Percentiles rank a stretch among this genome's conserved stretches.
These are phyloP conservation scores for Cryptomeria japonica DNA, from an alignment of 75 land plant genomes.

Conservation along the genomic window DNA sequence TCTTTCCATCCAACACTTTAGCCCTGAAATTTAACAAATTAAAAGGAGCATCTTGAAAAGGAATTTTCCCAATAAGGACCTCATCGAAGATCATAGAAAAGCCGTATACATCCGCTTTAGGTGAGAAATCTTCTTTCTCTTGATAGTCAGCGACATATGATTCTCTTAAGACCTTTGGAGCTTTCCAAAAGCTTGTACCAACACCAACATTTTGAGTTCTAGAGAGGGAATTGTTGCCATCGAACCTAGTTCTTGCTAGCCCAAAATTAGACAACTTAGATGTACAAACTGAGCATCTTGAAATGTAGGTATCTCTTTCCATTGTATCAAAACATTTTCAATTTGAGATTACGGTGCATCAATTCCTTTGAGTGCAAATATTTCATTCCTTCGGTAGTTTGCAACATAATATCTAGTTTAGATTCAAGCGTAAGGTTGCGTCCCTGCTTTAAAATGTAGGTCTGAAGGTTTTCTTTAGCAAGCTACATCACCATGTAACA, in stretches of 20 bases:
- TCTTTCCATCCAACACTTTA: conserved; percentile 55
- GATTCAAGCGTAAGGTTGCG: not conserved
- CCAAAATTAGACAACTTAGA: conserved; percentile 60
- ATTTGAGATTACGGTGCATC: conserved; percentile 66
- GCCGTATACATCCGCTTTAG: conserved; percentile 71
- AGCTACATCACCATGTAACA: not conserved
- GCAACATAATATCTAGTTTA: not conserved
- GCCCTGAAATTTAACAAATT: conserved; percentile 45
- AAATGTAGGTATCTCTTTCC: conserved; percentile 74
- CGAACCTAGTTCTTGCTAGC: conserved; percentile 20
- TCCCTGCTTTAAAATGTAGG: not conserved
- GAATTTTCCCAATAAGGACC: conserved; percentile 62
- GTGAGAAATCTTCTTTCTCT: conserved; percentile 25
- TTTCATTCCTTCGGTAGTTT: conserved; percentile 75
- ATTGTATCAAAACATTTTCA: conserved; percentile 44
- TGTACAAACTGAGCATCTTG: conserved; percentile 47
- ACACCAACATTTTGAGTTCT: not conserved
- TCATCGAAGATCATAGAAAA: conserved; percentile 75
- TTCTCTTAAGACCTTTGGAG: conserved; percentile 55
- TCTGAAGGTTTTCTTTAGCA: not conserved
- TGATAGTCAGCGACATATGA: conserved; percentile 18
- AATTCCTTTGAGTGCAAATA: conserved; percentile 63
- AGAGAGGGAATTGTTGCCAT: conserved; percentile 9
- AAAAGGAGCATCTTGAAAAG: conserved; percentile 62
- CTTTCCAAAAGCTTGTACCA: conserved; percentile 44